Conservation (phyloP, 2,329 filamentous ascomycete species). For the Byssothecium circinans region DNA sequence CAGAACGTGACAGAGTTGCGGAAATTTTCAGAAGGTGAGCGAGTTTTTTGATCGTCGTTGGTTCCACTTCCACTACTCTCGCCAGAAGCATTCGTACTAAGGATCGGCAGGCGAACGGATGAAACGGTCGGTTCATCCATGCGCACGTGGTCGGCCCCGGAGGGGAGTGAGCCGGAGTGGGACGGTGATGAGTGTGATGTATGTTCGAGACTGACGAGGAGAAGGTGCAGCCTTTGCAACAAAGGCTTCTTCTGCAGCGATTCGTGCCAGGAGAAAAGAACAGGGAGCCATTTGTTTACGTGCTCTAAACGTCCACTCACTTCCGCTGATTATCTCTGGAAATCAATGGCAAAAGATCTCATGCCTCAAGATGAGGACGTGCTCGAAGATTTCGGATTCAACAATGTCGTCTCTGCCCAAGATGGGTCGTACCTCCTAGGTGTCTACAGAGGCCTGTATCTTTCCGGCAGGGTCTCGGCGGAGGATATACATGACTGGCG, state of each 20-base stretch:
- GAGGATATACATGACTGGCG: slow-evolving; percentile 25
- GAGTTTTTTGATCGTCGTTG: neutral
- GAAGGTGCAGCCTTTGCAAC: slow-evolving; percentile 21
- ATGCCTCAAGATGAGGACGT: slow-evolving; percentile 29
- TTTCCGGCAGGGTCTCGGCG: slow-evolving; percentile 13
- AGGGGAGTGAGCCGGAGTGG: slow-evolving; percentile 13
- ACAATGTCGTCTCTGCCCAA: slow-evolving; percentile 12
- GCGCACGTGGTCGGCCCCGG: slow-evolving; percentile 4
- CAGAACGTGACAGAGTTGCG: slow-evolving; percentile 23
- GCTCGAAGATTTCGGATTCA: slow-evolving; percentile 33
- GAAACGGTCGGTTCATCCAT: slow-evolving; percentile 8
- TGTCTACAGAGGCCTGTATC: slow-evolving; percentile 24
- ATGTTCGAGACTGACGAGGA: slow-evolving; percentile 15
- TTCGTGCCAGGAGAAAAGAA: slow-evolving; percentile 21
- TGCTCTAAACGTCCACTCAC: slow-evolving; percentile 23
- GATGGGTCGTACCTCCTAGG: slow-evolving; percentile 23
- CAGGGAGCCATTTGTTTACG: slow-evolving; percentile 19
- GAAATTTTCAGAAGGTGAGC: slow-evolving; percentile 30
- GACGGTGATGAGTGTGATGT: slow-evolving; percentile 15
- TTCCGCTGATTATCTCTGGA: slow-evolving; percentile 30
- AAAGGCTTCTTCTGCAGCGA: slow-evolving; percentile 23
- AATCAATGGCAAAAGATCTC: slow-evolving; percentile 18
- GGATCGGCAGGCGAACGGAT: slow-evolving; percentile 10
- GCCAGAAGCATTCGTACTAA: slow-evolving; percentile 7
- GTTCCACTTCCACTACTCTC: neutral